Conservation (phyloP, 768 basidiomycete species). For the Leucocoprinus birnbaumii region DNA sequence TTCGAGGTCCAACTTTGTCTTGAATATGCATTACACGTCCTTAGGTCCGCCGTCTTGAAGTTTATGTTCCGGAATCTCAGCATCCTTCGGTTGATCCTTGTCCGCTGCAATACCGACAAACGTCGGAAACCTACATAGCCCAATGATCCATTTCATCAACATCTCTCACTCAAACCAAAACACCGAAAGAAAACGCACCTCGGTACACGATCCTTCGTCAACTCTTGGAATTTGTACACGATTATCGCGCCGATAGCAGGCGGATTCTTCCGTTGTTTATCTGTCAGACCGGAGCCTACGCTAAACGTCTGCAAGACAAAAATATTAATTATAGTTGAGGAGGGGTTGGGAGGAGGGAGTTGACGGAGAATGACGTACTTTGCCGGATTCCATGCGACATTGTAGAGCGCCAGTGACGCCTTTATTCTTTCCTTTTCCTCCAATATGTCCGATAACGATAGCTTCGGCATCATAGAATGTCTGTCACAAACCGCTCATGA, state of each 20-base stretch:
- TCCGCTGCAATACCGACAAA: slow-evolving; percentile 50
- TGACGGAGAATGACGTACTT: slow-evolving; percentile 31
- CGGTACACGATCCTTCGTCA: slow-evolving; percentile 55
- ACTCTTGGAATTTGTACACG: slow-evolving; percentile 57
- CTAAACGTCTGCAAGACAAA: slow-evolving; percentile 41
- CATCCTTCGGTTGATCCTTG: slow-evolving; percentile 54
- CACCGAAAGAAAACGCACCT: slow-evolving; percentile 29
- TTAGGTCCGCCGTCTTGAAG: background rate
- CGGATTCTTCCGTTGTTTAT: slow-evolving; percentile 51
- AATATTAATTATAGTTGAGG: background rate
- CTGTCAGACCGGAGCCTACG: slow-evolving; percentile 52
- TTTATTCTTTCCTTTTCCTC: slow-evolving; percentile 48
- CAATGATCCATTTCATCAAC: too few relatives aligned
- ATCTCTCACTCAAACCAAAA: background rate
- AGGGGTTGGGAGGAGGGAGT: background rate
- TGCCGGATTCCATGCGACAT: slow-evolving; percentile 60
- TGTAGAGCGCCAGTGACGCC: slow-evolving; percentile 48
- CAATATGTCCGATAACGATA: slow-evolving; percentile 52
- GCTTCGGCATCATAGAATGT: slow-evolving; percentile 64
- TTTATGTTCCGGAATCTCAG: slow-evolving; percentile 39
- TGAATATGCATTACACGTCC: background rate
- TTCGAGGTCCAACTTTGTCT: too few relatives aligned
- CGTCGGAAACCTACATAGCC: slow-evolving; percentile 52
- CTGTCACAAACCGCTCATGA: slow-evolving; percentile 18
- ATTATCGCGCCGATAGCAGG: slow-evolving; percentile 55